Conservation (phyloP, 2,329 filamentous ascomycete genomes). For the Fusarium sp. region DNA sequence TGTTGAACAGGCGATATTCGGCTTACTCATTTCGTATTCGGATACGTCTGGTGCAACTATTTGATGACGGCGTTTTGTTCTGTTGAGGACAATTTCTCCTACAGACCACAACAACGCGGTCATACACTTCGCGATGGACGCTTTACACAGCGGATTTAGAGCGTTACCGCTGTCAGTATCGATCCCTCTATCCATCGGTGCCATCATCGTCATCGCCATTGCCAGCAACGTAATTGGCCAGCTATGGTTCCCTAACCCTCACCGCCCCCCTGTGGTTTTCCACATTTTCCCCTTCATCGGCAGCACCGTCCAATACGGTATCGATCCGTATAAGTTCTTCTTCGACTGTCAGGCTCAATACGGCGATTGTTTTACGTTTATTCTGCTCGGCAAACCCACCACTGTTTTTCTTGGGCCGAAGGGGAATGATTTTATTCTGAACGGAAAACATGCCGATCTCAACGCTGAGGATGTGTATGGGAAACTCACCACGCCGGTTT, state of each 20-base stretch:
- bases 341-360: conserved; percentile 80
- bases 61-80: neutral
- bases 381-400: conserved; percentile 87
- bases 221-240: conserved; percentile 84
- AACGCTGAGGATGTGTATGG: conserved; percentile 92
- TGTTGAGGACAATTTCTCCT: neutral
- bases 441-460: conserved; percentile 88
- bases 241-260: conserved; percentile 81
- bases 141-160: neutral
- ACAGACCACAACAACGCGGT: accelerated
- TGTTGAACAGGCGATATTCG: neutral
- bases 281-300: conserved; percentile 86
- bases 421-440: conserved; percentile 91
- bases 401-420: conserved; percentile 85
- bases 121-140: conserved; percentile 3
- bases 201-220: conserved; percentile 67
- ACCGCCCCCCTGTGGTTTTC: conserved; percentile 84
- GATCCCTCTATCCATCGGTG: conserved; percentile 57
- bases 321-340: conserved; percentile 93
- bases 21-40: conserved; percentile 23
- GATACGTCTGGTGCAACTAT: neutral
- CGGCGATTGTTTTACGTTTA: conserved; percentile 89
- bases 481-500: conserved; percentile 77
- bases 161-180: conserved; percentile 17
- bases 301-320: conserved; percentile 92